Evolutionary conservation across 176 grass and related monocot species (phyloP).

Genomic region (Carex myosuroides): DNA sequence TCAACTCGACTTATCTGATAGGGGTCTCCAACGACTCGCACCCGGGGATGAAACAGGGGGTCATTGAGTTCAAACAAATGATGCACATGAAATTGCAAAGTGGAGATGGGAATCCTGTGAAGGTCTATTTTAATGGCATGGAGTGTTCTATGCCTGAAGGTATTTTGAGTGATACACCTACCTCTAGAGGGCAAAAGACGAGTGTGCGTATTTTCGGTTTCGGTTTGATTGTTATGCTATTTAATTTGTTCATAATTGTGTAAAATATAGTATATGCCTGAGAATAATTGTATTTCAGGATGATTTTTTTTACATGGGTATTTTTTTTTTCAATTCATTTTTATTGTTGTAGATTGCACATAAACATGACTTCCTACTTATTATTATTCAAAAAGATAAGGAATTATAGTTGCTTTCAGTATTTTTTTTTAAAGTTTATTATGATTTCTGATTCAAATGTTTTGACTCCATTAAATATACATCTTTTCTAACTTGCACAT

Average conservation of each 20-base stretch:
- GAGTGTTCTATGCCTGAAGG: slow-evolving; percentile 66
- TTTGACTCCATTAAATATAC: not conserved
- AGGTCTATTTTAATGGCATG: slow-evolving; percentile 72
- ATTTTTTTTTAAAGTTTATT: not conserved
- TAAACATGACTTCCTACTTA: not conserved
- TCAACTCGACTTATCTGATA: slow-evolving; percentile 34
- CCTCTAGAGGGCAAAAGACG: not conserved
- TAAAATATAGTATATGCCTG: not conserved
- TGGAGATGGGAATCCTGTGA: slow-evolving; percentile 58
- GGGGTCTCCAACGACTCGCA: slow-evolving; percentile 40
- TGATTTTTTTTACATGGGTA: not conserved
- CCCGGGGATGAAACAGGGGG: slow-evolving; percentile 61
- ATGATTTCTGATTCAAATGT: not conserved
- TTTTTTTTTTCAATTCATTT: not conserved
- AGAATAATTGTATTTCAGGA: not conserved
- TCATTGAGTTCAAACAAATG: slow-evolving; percentile 52
- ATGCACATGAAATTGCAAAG: slow-evolving; percentile 28
- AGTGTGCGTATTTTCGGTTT: not conserved
- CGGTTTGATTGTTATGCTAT: not conserved
- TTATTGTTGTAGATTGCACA: not conserved
- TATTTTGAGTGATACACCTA: slow-evolving; percentile 27
- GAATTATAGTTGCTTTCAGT: not conserved
- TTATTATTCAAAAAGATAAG: not conserved
- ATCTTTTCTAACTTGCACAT: not conserved
- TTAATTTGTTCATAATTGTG: not conserved